Conservation (phyloP, 345 rosid species). For the Citrus maxima region DNA sequence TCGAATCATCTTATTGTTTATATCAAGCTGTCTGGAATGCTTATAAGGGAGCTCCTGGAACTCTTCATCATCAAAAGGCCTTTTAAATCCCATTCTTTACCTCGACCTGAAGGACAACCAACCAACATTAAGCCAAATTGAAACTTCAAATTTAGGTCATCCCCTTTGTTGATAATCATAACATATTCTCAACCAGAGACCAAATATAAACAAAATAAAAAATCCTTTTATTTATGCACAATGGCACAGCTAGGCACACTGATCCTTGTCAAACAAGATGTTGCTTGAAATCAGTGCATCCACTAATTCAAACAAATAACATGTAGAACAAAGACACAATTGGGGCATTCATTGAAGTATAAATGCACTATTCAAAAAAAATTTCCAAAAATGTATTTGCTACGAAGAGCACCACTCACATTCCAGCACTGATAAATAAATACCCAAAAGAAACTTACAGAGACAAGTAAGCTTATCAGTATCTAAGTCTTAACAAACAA, state of each 20-base stretch:
- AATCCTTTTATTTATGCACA: background rate
- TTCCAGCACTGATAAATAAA: background rate
- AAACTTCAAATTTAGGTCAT: background rate
- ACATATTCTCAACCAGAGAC: background rate
- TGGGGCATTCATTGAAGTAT: background rate
- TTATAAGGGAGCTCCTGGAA: conserved; percentile 40
- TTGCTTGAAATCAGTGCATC: background rate
- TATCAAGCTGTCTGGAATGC: conserved; percentile 39
- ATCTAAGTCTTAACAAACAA: background rate
- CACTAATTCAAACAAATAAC: background rate
- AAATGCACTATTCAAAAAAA: background rate
- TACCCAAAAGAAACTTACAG: background rate
- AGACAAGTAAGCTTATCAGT: background rate
- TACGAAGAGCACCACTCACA: background rate
- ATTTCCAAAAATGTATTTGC: background rate
- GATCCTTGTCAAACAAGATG: background rate
- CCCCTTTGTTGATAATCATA: background rate
- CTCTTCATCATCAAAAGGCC: conserved; percentile 48
- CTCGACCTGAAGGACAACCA: conserved; percentile 23
- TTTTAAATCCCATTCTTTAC: conserved; percentile 42
- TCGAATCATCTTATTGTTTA: conserved; percentile 26
- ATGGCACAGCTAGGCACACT: background rate
- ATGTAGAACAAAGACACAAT: background rate
- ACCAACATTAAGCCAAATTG: background rate
- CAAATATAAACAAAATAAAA: background rate